A percentile compares a stretch with the other conserved stretches of the same genome.
phyloP scores from a whole-genome alignment of 768 basidiomycete species.

The Stropharia rugosoannulata region DNA sequence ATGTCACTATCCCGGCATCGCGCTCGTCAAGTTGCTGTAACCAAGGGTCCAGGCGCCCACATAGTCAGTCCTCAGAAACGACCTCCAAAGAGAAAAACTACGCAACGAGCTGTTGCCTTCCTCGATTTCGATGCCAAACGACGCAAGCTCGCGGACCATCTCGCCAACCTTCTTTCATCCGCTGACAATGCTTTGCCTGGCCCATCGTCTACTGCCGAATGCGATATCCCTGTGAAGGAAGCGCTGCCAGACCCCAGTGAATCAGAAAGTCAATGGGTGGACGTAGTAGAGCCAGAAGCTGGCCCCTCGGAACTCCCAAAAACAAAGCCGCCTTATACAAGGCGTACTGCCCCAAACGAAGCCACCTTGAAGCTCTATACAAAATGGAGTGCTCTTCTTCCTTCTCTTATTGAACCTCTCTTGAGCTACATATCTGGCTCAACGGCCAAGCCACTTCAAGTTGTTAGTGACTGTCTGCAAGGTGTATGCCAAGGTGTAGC shows the following conservation, averaged over 20 bases:
- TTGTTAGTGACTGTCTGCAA: not conserved
- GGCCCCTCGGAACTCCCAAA: not conserved
- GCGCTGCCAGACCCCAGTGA: not conserved
- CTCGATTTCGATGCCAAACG: not conserved
- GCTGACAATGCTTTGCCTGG: not conserved
- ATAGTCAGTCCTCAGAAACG: not conserved
- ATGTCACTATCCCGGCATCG: not conserved
- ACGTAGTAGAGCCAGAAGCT: too few species aligned
- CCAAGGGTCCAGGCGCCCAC: not conserved
- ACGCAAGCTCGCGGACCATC: not conserved
- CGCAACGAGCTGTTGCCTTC: not conserved
- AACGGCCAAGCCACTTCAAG: not conserved
- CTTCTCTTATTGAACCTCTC: slow-evolving; percentile 1
- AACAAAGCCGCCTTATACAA: not conserved
- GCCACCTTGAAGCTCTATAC: not conserved
- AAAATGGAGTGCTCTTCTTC: slow-evolving; percentile 7
- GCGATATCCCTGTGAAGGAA: not conserved
- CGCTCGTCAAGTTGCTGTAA: not conserved
- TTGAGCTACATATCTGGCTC: not conserved
- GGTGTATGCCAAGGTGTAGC: not conserved
- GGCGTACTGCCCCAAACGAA: too few species aligned
- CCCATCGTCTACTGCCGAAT: not conserved
- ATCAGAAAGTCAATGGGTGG: too few species aligned
- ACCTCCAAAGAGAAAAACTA: not conserved
- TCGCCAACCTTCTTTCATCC: not conserved